Evolutionary conservation across 2,329 filamentous ascomycete species (phyloP).

Genomic region (Penicillium sp.): DNA sequence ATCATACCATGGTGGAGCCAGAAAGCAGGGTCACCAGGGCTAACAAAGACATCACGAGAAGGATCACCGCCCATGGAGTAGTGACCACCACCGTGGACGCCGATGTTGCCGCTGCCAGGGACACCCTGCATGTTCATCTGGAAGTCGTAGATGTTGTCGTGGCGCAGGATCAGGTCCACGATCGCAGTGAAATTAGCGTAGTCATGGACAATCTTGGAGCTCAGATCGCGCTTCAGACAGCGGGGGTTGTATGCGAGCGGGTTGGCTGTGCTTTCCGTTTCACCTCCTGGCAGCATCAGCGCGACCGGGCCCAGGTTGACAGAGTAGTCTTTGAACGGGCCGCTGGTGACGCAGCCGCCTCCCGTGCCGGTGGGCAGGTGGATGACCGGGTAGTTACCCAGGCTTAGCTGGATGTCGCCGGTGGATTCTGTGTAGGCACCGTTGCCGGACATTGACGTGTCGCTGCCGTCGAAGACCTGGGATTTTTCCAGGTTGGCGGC

Average conservation of each 20-base stretch:
- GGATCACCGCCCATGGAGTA: conserved; percentile 42
- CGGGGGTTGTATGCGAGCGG: conserved; percentile 26
- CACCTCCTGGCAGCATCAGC: conserved; percentile 9
- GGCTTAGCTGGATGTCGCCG: conserved; percentile 16
- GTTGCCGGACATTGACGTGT: conserved; percentile 40
- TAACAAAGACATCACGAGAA: conserved; percentile 40
- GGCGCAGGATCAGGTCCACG: conserved; percentile 16
- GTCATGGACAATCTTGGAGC: conserved; percentile 13
- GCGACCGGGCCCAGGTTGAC: conserved; percentile 24
- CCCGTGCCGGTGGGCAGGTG: conserved; percentile 34
- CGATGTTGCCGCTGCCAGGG: conserved; percentile 25
- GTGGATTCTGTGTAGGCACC: conserved; percentile 29
- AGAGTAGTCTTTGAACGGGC: conserved; percentile 31
- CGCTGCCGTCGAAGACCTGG: conserved; percentile 45
- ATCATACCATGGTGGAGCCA: conserved; percentile 44
- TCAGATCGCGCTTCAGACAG: conserved; percentile 24
- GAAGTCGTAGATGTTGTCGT: conserved; percentile 28
- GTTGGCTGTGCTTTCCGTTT: conserved; percentile 6
- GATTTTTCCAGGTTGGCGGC: conserved; percentile 34
- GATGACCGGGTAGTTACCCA: conserved; percentile 29
- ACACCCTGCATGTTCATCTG: conserved; percentile 34
- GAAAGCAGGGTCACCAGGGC: conserved; percentile 42
- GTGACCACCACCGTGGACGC: conserved; percentile 43
- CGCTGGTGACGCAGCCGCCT: conserved; percentile 30
- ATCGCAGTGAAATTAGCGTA: conserved; percentile 21